Evolutionary conservation across 352 stramenopile genomes (phyloP).

Genomic region (Phytophthora rubi): DNA sequence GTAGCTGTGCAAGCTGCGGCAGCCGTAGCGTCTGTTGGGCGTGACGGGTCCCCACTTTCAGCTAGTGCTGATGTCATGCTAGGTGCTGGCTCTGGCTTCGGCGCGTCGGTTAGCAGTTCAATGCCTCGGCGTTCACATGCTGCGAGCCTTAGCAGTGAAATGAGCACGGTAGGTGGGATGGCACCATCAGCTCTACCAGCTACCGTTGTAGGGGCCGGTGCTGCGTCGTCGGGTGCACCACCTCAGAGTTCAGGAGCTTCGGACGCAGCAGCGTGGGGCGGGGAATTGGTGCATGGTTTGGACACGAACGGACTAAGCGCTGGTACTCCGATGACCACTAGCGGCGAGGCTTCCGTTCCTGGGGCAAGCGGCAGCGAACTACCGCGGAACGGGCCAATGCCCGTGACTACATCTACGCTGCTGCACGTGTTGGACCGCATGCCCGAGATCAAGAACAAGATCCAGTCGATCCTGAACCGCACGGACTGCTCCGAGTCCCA

Average conservation of each 20-base stretch:
- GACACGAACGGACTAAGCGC: conserved; percentile 28
- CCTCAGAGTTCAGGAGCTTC: conserved; percentile 13
- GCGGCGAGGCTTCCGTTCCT: background rate
- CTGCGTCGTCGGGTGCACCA: conserved; percentile 16
- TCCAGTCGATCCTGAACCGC: conserved; percentile 86
- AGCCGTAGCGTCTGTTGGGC: conserved; percentile 61
- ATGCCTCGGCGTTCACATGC: conserved; percentile 52
- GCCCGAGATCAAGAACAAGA: conserved; percentile 92
- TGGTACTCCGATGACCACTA: conserved; percentile 25
- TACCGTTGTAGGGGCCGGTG: conserved; percentile 13
- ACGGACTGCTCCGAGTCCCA: conserved; percentile 87
- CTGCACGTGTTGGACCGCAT: conserved; percentile 86
- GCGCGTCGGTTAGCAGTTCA: conserved; percentile 37
- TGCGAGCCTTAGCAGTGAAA: conserved; percentile 41
- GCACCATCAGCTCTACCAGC: conserved; percentile 17
- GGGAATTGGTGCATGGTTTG: conserved; percentile 34
- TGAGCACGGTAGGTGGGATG: conserved; percentile 27
- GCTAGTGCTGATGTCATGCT: conserved; percentile 59
- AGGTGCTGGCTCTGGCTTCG: conserved; percentile 53
- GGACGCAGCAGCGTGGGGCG: conserved; percentile 39
- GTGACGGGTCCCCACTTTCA: conserved; percentile 54
- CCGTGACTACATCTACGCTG: conserved; percentile 80
- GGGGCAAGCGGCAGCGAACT: conserved; percentile 11
- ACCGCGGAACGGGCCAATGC: conserved; percentile 48
- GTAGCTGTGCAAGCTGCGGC: conserved; percentile 76